Evolutionary conservation across 257 asterid genomes (phyloP), one percentile per base, ranked within the genome.

Genomic region (Capsicum rhomboideum): DNA sequence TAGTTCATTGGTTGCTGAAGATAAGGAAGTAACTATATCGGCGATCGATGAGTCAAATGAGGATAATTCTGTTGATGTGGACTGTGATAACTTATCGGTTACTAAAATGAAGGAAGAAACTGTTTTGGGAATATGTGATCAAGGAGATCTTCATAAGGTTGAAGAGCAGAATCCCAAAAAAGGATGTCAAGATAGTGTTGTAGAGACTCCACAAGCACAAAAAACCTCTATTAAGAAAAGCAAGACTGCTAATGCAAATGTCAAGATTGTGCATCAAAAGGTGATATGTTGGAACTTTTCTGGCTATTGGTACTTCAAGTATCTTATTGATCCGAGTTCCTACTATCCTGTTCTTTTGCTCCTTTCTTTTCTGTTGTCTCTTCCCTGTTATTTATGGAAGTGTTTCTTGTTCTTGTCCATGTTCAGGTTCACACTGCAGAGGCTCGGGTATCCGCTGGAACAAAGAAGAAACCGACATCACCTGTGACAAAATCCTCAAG

Each of bases 361-460:
- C 29, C 42, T 75, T 79, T 77, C 1, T 58, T 20, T 64, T 82
- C 74, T 86, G 11, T 20, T 79, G 31, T 77, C 61, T 77, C 89
- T 37, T 66, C 28, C 82, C 21, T 42, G 13, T 55, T 83, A 53
- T 74, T 69, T 78, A 75, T 49, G 40, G 40, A 49, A 75, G 58
- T 0, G 42, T 75, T 75, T 1, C 26, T 49, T 49, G 40, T 34
- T 34, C 40, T 34, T 34, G 40, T 34, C 85, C 63, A 18, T 82
- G 40, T 89, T 83, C 83, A 96, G 99, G 92, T 79, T 71, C 86
- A 91, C 85, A 91, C 78, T 12, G 86, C 86, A 72, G 92, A 89
- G 83, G 95, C 90, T 87, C 86, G 84, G 85, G 84, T 37, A 58
- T 52, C 78, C 42, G 49, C 83, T 10, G 87, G 56, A 50, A 82